Percentiles rank a stretch among this genome's conserved stretches.
phyloP scores from a whole-genome alignment of 2,329 filamentous ascomycete species.

The Colletotrichum spinosum region DNA sequence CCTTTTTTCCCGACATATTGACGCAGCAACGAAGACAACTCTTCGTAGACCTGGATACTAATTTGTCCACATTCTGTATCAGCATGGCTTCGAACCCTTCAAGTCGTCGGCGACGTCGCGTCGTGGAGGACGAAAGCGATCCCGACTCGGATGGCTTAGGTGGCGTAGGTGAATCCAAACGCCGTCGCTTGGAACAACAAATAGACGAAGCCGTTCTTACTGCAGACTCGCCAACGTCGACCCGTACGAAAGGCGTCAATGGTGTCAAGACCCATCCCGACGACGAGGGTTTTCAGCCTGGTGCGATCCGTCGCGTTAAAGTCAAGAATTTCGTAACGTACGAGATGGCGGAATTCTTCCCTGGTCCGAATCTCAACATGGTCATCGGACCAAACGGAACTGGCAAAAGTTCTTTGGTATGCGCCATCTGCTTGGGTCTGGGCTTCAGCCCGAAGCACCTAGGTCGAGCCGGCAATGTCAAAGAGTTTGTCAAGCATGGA shows the following conservation, averaged over 20 bases:
- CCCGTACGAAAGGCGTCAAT: conserved; percentile 29
- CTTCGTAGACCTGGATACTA: no score
- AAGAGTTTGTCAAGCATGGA: conserved; percentile 95
- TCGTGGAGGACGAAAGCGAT: conserved; percentile 53
- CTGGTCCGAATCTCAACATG: conserved; percentile 96
- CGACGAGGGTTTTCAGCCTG: conserved; percentile 69
- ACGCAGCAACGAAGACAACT: no score
- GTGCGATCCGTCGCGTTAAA: conserved; percentile 88
- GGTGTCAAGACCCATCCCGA: conserved; percentile 25
- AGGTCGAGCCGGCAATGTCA: conserved; percentile 84
- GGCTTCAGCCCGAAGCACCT: conserved; percentile 86
- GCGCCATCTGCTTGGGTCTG: conserved; percentile 92
- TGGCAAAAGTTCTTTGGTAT: conserved; percentile 96
- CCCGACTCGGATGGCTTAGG: conserved; percentile 44
- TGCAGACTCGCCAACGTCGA: conserved; percentile 31
- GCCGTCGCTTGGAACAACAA: conserved; percentile 47
- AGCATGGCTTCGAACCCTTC: conserved; percentile 19
- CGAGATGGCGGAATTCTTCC: conserved; percentile 88
- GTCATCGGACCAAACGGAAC: conserved; percentile 99
- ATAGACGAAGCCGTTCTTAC: conserved; percentile 33
- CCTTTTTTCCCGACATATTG: no score
- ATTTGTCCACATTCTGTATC: background rate
- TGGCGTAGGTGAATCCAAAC: conserved; percentile 46
- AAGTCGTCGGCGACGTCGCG: conserved; percentile 49
- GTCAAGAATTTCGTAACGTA: conserved; percentile 96